Evolutionary conservation across 2,329 filamentous ascomycete genomes (phyloP).

Genomic region (Saccharata proteae): DNA sequence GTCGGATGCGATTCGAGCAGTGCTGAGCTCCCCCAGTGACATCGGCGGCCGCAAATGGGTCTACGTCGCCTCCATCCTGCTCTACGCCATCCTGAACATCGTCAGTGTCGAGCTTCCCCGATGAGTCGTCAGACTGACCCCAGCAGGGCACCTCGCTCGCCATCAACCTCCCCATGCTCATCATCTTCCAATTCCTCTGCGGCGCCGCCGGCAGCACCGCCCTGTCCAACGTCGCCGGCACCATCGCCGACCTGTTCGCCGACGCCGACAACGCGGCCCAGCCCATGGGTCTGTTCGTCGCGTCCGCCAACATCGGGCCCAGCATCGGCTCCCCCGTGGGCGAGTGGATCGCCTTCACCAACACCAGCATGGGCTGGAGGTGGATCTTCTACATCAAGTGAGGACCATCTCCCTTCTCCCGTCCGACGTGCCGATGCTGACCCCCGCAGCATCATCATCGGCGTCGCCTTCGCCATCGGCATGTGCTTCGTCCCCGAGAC

Average conservation of each 20-base stretch:
- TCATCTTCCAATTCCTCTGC: constrained; percentile 9
- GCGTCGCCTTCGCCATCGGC: constrained; percentile 4
- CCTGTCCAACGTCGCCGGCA: constrained; percentile 8
- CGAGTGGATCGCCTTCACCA: constrained; percentile 8
- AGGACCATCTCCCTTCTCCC: too few relatives aligned
- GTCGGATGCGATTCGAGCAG: too few relatives aligned
- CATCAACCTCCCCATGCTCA: constrained; percentile 8
- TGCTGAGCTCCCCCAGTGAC: constrained; percentile 7
- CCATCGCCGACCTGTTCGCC: constrained; percentile 9
- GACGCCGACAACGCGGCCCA: constrained; percentile 9
- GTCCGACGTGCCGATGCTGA: not conserved
- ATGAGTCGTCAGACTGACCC: too few relatives aligned
- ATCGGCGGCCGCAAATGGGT: constrained; percentile 10
- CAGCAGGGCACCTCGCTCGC: constrained; percentile 5
- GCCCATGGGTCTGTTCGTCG: constrained; percentile 9
- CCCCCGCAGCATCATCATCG: constrained; percentile 6
- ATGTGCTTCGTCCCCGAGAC: constrained; percentile 7
- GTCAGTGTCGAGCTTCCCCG: too few relatives aligned
- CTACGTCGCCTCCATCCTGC: constrained; percentile 7
- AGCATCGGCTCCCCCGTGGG: constrained; percentile 7
- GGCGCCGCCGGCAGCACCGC: constrained; percentile 9
- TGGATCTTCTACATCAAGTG: constrained; percentile 10
- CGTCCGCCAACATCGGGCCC: constrained; percentile 8
- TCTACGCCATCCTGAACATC: constrained; percentile 8
- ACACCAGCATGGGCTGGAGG: constrained; percentile 7